Base-by-base conservation (phyloP, 2,329 filamentous ascomycete genomes). In the Curvularia sp. region DNA sequence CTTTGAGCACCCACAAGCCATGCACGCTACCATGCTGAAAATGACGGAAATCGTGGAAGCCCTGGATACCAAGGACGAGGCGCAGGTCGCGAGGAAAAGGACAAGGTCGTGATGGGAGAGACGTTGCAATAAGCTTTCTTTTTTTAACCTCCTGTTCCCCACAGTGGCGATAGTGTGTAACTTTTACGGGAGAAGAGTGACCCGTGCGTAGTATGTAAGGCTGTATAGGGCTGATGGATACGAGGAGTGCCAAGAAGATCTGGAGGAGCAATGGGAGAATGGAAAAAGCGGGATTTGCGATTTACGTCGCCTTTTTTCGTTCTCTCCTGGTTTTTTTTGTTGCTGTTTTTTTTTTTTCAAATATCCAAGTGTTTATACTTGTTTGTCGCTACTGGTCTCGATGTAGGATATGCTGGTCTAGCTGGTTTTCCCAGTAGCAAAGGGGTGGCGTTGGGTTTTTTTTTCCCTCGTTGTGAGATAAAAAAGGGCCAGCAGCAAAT, bases 1-100 rank as follows among this genome's bases (percentile, higher is more conserved):
- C 54, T 78, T 77, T 52, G 71, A 77, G 54, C 72, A 77, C 54
- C 72, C 72, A 0, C 66, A 71, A 35, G 66, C 72, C 1, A 64
- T 77, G 8, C 64, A 75, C 42, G 49, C 60, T 9, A 74, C 66
- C 4, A 50, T 75, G 65, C 43, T 73, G 33, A 63, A 58, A 15
- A 71, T 77, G 72, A 58, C 62, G 0, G 64, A 68, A 33, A 28
- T 78, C 0, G 53, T 73, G 1, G 64, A 68, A 22, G 58, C 49
- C 1, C 58, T 72, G 53, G 28, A 57, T 2, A 41, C 30, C 3
- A 55, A 48, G 44, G 24, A 28, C 24, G 42, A 53, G 31, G 53
- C 43, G 15, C 24, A 56, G 22, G 12, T 62, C 22, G 53, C 53
- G 7, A 70, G 67, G 53, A 71, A 55, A 56, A 62, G 63, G 54